Evolutionary conservation across 352 stramenopile species (phyloP).

Genomic region (Globisporangium takayamanum): DNA sequence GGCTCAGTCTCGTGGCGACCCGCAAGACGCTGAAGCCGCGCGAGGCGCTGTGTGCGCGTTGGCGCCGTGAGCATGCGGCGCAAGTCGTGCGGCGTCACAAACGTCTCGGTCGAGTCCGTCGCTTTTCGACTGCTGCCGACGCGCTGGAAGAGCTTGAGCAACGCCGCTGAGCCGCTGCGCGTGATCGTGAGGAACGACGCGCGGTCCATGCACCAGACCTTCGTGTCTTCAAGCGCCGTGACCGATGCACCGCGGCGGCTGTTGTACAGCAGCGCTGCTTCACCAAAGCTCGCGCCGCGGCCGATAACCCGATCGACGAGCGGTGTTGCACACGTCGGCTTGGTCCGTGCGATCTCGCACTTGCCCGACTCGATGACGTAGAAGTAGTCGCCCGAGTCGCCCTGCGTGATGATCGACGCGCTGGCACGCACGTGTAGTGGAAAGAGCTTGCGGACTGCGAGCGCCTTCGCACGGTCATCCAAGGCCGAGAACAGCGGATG

Average conservation of each 20-base stretch:
- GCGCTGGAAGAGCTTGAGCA: constrained; percentile 72
- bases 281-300: constrained; percentile 85
- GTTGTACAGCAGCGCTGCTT: constrained; percentile 96
- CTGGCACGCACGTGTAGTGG: constrained; percentile 53
- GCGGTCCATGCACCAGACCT: constrained; percentile 92
- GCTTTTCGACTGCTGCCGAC: constrained; percentile 34
- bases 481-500: constrained; percentile 74
- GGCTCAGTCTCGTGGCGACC: constrained; percentile 2
- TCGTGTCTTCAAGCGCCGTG: constrained; percentile 73
- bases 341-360: constrained; percentile 69
- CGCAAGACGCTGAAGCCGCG: constrained; percentile 13
- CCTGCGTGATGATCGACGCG: constrained; percentile 66
- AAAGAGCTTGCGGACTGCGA: constrained; percentile 82
- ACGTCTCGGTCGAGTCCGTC: constrained; percentile 37
- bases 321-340: constrained; percentile 37
- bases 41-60: not conserved
- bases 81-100: constrained; percentile 51
- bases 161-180: constrained; percentile 63
- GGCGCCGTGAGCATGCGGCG: constrained; percentile 47
- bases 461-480: constrained; percentile 65
- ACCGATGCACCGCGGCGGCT: constrained; percentile 91
- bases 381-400: constrained; percentile 82
- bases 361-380: constrained; percentile 75
- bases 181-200: constrained; percentile 83
- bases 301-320: constrained; percentile 73